These are phyloP conservation scores for Eucalyptus sp. DNA, from an alignment of 345 rosid genomes.

Conservation along the genomic window DNA sequence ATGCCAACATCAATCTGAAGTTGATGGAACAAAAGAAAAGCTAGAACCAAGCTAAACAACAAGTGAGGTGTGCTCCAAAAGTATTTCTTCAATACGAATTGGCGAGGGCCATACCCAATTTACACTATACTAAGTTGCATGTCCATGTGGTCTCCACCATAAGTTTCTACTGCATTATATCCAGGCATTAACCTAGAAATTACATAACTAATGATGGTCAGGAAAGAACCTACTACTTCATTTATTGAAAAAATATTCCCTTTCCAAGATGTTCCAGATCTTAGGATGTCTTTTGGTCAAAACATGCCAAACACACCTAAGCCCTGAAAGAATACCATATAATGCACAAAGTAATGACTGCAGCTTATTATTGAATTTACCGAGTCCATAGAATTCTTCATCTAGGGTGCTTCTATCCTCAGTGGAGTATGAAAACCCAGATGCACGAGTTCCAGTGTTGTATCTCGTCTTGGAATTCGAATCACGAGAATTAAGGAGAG, in stretches of 20 bases:
- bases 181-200: background rate
- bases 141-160: background rate
- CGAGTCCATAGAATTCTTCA: conserved; percentile 89
- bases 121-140: background rate
- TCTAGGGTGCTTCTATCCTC: conserved; percentile 26
- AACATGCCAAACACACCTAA: background rate
- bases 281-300: background rate
- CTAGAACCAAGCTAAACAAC: background rate
- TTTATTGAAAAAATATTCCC: background rate
- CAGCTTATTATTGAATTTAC: conserved; percentile 22
- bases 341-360: background rate
- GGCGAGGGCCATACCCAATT: background rate
- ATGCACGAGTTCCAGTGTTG: conserved; percentile 27
- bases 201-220: background rate
- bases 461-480: background rate
- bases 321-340: background rate
- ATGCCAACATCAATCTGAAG: background rate
- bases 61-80: background rate
- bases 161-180: background rate
- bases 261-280: background rate
- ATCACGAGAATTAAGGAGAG: conserved; percentile 30
- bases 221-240: background rate
- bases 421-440: conserved; percentile 51
- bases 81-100: background rate
- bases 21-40: background rate